Base-by-base conservation (phyloP, 495 filamentous ascomycete genomes). In the Chaetomium cochliodes region DNA sequence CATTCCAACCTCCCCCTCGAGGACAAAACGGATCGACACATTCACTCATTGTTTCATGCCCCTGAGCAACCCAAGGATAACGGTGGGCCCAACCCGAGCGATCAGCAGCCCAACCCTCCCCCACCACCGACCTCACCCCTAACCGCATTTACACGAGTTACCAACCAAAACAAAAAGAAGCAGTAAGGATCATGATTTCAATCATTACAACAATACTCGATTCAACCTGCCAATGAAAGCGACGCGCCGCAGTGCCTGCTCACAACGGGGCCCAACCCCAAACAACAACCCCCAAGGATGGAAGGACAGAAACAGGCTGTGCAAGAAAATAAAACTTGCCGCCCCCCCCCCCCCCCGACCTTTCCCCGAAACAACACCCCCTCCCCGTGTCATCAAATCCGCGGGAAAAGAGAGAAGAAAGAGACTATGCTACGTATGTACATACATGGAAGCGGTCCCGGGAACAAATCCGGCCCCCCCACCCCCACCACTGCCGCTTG, bases 151-250 rank as follows among this genome's bases (percentile, higher is more conserved):
- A 53, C 22, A n/a, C 18, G 11, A 30, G 23, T 47, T 47, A 52
- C 6, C 3, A 30, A 16, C 25, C 25, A n/a, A n/a, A 53, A 16
- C 26, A 28, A 6, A 8, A 55, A 6, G 30, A 7, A 33, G 7
- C 3, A 37, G 33, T 37, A 18, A n/a, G 16, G n/a, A 54, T n/a
- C 30, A 37, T 15, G 4, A 55, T n/a, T 20, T 55, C 30, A 55
- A 3, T 33, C 52, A 68, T 62, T 58, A 65, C 39, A 51, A 61
- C 58, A 65, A 37, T 58, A 57, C 54, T 64, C 62, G 46, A 65
- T 65, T 62, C 51, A 65, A 55, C 49, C 57, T 65, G 61, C 37
- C 50, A 64, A 60, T 54, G 37, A 61, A 53, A 53, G 8, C 50
- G 39, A 13, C 42, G 28, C 41, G 28, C 41, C 18, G 13, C 5